These are phyloP conservation scores for Vitis cinerea DNA, from an alignment of 164 flowering plant genomes.

Conservation along the genomic window DNA sequence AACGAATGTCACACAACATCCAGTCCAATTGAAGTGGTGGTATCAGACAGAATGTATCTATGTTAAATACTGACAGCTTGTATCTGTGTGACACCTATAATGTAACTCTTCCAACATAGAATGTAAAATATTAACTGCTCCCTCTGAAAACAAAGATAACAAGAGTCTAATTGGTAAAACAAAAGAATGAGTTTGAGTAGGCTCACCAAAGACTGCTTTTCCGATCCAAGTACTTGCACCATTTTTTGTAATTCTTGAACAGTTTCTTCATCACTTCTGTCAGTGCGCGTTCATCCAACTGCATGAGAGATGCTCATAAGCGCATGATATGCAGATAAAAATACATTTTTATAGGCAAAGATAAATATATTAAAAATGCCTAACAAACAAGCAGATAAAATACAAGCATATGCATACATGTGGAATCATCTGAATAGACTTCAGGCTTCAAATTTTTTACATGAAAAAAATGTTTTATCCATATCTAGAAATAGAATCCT, in stretches of 20 bases:
- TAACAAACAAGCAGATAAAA: not conserved
- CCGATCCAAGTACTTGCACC: conserved; percentile 95
- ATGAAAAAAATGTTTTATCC: too few relatives aligned
- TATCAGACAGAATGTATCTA: not conserved
- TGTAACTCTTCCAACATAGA: too few relatives aligned
- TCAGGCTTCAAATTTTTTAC: too few relatives aligned
- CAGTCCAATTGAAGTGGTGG: not conserved
- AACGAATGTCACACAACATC: too few relatives aligned
- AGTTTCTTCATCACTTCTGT: conserved; percentile 97
- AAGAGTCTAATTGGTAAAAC: not conserved
- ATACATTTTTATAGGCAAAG: not conserved
- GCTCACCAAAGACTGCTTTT: conserved; percentile 99
- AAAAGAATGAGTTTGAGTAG: conserved; percentile 3
- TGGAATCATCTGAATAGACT: too few relatives aligned
- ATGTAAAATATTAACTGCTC: not conserved
- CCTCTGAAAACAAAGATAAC: not conserved
- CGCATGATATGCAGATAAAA: not conserved
- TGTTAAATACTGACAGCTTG: too few relatives aligned
- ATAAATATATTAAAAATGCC: not conserved
- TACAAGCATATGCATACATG: too few relatives aligned
- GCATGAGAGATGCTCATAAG: conserved; percentile 8
- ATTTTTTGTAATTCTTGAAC: conserved; percentile 92
- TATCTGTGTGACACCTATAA: too few relatives aligned
- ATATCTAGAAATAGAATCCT: too few relatives aligned
- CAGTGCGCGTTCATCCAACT: conserved; percentile 96